Conservation (phyloP, 2,329 filamentous ascomycete genomes). For the Leptographium flavum region DNA sequence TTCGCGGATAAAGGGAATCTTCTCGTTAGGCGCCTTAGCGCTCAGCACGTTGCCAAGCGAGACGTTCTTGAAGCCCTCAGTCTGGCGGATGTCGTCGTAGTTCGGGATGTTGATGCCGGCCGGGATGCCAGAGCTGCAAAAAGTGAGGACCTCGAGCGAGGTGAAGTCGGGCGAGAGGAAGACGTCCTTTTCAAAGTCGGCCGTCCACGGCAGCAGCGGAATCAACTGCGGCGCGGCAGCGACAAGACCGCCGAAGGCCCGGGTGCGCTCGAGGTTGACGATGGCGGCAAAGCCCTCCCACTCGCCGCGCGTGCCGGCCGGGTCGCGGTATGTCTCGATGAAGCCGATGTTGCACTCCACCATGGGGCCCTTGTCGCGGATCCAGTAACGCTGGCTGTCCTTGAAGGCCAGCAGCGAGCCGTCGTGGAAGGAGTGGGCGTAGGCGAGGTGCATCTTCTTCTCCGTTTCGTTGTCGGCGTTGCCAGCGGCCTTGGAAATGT, state of each 20-base stretch:
- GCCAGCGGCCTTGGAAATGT: constrained; percentile 52
- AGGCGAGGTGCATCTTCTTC: constrained; percentile 57
- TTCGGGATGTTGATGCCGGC: constrained; percentile 57
- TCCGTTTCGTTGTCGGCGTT: constrained; percentile 62
- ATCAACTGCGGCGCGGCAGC: constrained; percentile 70
- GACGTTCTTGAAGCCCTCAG: constrained; percentile 82
- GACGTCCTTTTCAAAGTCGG: constrained; percentile 89
- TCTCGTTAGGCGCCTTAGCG: constrained; percentile 84
- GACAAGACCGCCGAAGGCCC: constrained; percentile 75
- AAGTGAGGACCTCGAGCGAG: constrained; percentile 79
- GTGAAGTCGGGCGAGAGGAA: constrained; percentile 95
- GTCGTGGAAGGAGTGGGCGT: constrained; percentile 58
- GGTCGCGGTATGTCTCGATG: constrained; percentile 75
- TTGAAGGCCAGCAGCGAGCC: constrained; percentile 69
- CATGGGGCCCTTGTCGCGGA: constrained; percentile 66
- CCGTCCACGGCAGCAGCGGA: constrained; percentile 74
- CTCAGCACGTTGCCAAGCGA: constrained; percentile 85
- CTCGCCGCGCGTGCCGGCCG: constrained; percentile 65
- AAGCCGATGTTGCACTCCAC: constrained; percentile 75
- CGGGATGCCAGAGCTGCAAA: constrained; percentile 54
- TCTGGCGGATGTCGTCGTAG: constrained; percentile 67
- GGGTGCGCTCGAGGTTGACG: constrained; percentile 83
- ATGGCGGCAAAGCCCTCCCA: constrained; percentile 76
- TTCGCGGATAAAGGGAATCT: constrained; percentile 76
- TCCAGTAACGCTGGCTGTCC: constrained; percentile 68